Percentiles rank a stretch among this genome's conserved stretches.
These are phyloP conservation scores for Sporothrix brasiliensis DNA, from an alignment of 2,329 filamentous ascomycete genomes.

Conservation along the genomic window DNA sequence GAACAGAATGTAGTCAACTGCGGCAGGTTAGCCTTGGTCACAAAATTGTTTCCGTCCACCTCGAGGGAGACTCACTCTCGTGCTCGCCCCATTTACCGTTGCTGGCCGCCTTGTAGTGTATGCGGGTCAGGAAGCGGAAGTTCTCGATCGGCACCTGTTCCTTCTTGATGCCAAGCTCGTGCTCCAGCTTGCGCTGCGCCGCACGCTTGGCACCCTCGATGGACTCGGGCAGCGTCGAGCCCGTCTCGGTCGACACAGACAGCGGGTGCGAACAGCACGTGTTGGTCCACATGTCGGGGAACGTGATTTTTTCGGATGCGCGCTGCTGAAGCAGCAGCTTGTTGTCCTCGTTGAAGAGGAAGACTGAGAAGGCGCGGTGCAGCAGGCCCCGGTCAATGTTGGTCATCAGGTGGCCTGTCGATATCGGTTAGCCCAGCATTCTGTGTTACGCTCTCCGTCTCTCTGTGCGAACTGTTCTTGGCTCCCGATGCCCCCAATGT, in stretches of 20 bases:
- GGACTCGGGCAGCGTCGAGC: slow-evolving; percentile 75
- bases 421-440: no score
- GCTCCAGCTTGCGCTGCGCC: slow-evolving; percentile 88
- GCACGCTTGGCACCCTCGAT: slow-evolving; percentile 87
- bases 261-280: slow-evolving; percentile 98
- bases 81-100: slow-evolving; percentile 99
- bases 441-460: neutral
- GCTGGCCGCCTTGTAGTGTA: slow-evolving; percentile 97
- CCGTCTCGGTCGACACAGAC: slow-evolving; percentile 88
- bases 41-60: neutral
- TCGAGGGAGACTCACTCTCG: slow-evolving; percentile 70
- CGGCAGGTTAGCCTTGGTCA: neutral
- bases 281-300: slow-evolving; percentile 99
- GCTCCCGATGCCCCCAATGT: neutral
- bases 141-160: slow-evolving; percentile 88
- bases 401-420: slow-evolving; percentile 89
- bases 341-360: slow-evolving; percentile 94
- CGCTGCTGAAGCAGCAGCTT: slow-evolving; percentile 93
- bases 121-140: slow-evolving; percentile 92
- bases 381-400: slow-evolving; percentile 96
- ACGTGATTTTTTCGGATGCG: slow-evolving; percentile 95
- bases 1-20: slow-evolving; percentile 98
- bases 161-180: slow-evolving; percentile 89
- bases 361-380: slow-evolving; percentile 96
- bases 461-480: neutral